phyloP scores from a whole-genome alignment of 2,329 filamentous ascomycete genomes.

The Elsinoe arachidis region DNA sequence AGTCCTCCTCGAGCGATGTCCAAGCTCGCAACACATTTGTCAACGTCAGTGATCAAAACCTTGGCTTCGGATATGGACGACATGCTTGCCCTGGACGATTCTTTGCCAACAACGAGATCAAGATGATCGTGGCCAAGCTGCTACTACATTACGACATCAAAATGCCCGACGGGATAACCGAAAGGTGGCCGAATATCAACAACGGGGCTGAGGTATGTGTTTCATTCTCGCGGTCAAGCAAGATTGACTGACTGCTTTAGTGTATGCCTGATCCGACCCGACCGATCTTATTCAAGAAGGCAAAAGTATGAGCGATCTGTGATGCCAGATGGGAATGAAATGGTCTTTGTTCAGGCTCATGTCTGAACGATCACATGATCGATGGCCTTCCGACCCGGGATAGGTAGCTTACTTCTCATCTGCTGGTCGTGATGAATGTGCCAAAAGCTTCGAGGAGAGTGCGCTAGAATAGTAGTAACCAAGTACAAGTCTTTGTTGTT shows the following conservation, averaged over 20 bases:
- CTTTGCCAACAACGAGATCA: conserved; percentile 24
- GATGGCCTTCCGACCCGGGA: too few relatives aligned
- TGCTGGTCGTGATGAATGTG: too few relatives aligned
- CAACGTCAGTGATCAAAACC: conserved; percentile 9
- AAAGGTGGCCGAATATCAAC: neutral
- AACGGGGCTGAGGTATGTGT: neutral
- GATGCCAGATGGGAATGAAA: too few relatives aligned
- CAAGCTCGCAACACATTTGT: neutral
- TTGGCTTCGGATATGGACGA: conserved; percentile 22
- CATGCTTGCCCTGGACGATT: conserved; percentile 27
- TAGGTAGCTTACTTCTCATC: too few relatives aligned
- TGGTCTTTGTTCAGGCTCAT: too few relatives aligned
- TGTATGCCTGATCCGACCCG: neutral
- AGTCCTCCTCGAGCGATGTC: neutral
- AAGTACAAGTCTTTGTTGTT: too few relatives aligned
- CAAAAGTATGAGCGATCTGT: neutral
- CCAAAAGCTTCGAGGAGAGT: too few relatives aligned
- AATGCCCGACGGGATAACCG: conserved; percentile 15
- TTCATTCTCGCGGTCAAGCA: too few relatives aligned
- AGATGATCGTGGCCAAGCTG: conserved; percentile 23
- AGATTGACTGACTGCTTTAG: too few relatives aligned
- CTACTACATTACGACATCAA: conserved; percentile 24
- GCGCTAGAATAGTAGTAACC: too few relatives aligned
- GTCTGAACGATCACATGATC: too few relatives aligned
- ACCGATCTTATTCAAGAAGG: neutral